phyloP scores from a whole-genome alignment of 257 asterid genomes.

The Plantago major region DNA sequence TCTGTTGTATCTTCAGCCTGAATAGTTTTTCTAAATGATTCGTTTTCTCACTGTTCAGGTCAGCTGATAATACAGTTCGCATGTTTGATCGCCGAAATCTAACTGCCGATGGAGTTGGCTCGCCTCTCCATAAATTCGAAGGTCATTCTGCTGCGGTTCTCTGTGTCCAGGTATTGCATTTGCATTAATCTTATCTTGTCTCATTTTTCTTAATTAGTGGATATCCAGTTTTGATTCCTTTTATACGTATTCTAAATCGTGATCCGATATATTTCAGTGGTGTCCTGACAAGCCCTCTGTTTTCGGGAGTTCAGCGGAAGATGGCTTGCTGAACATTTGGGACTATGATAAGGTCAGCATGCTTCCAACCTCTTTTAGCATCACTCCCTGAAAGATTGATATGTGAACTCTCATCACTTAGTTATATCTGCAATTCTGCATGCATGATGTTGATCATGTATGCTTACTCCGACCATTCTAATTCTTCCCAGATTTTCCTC shows the following conservation, averaged over 20 bases:
- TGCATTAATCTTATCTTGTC: slow-evolving; percentile 15
- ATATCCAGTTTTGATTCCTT: slow-evolving; percentile 3
- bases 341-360: slow-evolving; percentile 73
- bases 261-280: slow-evolving; percentile 56
- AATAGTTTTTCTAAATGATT: slow-evolving; percentile 18
- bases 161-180: slow-evolving; percentile 78
- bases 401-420: background rate
- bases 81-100: slow-evolving; percentile 95
- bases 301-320: slow-evolving; percentile 97
- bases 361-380: slow-evolving; percentile 7
- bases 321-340: slow-evolving; percentile 90
- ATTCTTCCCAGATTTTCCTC: slow-evolving; percentile 9
- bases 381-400: slow-evolving; percentile 4
- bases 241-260: slow-evolving; percentile 14
- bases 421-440: background rate
- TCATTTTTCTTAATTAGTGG: slow-evolving; percentile 5
- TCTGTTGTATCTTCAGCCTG: slow-evolving; percentile 19
- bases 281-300: slow-evolving; percentile 84
- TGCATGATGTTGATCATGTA: background rate
- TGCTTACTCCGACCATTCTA: background rate
- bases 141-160: slow-evolving; percentile 92
- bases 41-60: slow-evolving; percentile 38
- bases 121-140: slow-evolving; percentile 70
- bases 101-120: slow-evolving; percentile 63
- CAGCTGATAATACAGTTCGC: slow-evolving; percentile 87